Percentiles rank a stretch among this genome's conserved stretches.
phyloP scores from a whole-genome alignment of 1,139 yeast species.

The Scheffersomyces lignicola region DNA sequence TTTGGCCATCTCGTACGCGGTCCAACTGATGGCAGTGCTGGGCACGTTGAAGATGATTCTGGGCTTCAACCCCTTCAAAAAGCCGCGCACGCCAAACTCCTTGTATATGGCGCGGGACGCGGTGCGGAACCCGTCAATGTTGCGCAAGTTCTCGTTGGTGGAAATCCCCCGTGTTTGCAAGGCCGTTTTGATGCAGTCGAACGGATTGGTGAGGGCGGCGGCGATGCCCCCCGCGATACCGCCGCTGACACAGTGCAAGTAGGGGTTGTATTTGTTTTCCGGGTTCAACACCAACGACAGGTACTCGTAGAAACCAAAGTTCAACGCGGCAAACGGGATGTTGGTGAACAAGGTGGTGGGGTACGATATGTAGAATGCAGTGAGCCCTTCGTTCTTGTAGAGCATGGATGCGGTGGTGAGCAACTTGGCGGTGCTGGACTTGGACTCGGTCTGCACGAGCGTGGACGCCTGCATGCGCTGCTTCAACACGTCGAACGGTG shows the following conservation, averaged over 20 bases:
- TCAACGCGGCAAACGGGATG: slow-evolving; percentile 93
- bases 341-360: slow-evolving; percentile 94
- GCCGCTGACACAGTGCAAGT: slow-evolving; percentile 90
- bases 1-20: slow-evolving; percentile 97
- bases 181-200: slow-evolving; percentile 92
- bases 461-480: slow-evolving; percentile 56
- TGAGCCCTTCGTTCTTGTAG: slow-evolving; percentile 72
- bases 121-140: slow-evolving; percentile 65
- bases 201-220: slow-evolving; percentile 94
- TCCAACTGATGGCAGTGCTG: slow-evolving; percentile 97
- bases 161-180: slow-evolving; percentile 74
- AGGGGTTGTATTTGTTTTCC: slow-evolving; percentile 75
- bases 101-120: slow-evolving; percentile 72
- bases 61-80: slow-evolving; percentile 84
- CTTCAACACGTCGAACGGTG: slow-evolving; percentile 94
- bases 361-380: slow-evolving; percentile 87
- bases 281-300: slow-evolving; percentile 80
- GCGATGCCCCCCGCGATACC: slow-evolving; percentile 96
- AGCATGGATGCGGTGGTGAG: slow-evolving; percentile 47
- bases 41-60: slow-evolving; percentile 94
- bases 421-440: slow-evolving; percentile 25
- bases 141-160: slow-evolving; percentile 49
- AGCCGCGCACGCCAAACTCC: slow-evolving; percentile 69
- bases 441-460: slow-evolving; percentile 2
- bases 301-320: slow-evolving; percentile 91